Base-by-base conservation (phyloP, 2,329 filamentous ascomycete species). In the Fusarium goolgardi region DNA sequence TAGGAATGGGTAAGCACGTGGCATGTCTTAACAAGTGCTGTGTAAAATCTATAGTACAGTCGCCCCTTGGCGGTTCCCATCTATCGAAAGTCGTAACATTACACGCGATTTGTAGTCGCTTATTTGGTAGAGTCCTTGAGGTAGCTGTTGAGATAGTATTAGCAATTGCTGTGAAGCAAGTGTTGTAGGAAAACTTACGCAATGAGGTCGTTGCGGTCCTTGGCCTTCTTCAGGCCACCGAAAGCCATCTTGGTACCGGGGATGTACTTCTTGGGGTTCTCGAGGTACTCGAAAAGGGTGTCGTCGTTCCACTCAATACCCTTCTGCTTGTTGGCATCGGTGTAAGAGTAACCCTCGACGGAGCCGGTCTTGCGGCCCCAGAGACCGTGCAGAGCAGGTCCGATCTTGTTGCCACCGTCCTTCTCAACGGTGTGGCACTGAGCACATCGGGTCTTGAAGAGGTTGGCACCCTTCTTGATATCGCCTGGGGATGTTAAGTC, bases 241-340 rank as follows among this genome's bases (percentile, higher is more conserved):
- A 98, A 99, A 78, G 96, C 96, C 96, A 99, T 99, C 93, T 98
- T 99, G 86, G 96, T 99, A 76, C 96, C 96, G 75, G 96, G 96
- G 73, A 99, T 97, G 90, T 94, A 99, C 89, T 98, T 98, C 91
- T 99, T 99, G 85, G 96, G 96, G 91, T 98, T 98, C 90, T 99
- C 96, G 78, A 99, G 94, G 90, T 99, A 99, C 74, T 90, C 88
- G 85, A 97, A 98, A 77, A 99, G 88, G 82, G 92, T 91, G 72
- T 89, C 82, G 80, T 97, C 90, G 75, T 93, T 84, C 96, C 96
- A 99, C 77, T 84, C 87, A 76, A 99, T 89, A 78, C 91, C 94
- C 87, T 97, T 97, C 79, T 91, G 85, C 91, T 98, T 98, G 92
- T 99, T 99, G 88, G 95, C 96, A 80, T 99, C 96, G 83, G 96